Conservation (phyloP, 768 basidiomycete species). For the Amanita fuliginea region DNA sequence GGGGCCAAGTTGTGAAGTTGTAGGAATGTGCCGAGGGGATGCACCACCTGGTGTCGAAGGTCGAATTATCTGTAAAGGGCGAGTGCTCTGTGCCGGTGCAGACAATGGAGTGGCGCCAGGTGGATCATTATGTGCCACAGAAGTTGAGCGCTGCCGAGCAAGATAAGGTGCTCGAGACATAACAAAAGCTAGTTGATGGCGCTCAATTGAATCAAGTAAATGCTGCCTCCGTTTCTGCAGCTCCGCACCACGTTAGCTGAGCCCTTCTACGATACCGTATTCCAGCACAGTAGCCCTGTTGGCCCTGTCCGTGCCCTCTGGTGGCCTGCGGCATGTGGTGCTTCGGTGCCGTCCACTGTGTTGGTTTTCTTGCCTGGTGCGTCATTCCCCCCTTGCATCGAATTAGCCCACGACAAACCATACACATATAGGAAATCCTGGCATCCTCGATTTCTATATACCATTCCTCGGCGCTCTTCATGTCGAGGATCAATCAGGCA, state of each 20-base stretch:
- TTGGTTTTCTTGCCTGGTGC: conserved; percentile 42
- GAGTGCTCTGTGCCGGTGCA: conserved; percentile 24
- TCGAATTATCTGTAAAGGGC: conserved; percentile 54
- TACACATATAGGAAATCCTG: conserved; percentile 38
- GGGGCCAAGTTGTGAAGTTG: conserved; percentile 38
- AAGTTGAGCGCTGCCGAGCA: conserved; percentile 11
- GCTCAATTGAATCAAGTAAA: not conserved
- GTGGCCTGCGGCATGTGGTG: conserved; percentile 29
- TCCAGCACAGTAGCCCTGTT: conserved; percentile 25
- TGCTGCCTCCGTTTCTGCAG: conserved; percentile 23
- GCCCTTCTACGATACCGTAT: conserved; percentile 20
- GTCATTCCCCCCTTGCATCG: not conserved
- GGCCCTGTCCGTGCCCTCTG: conserved; percentile 37
- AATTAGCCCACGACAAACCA: not conserved
- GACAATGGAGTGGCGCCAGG: conserved; percentile 25
- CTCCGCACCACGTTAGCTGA: conserved; percentile 1
- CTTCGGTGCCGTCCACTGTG: conserved; percentile 18
- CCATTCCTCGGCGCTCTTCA: conserved; percentile 50
- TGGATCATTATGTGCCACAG: conserved; percentile 33
- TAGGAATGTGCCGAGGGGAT: conserved; percentile 25
- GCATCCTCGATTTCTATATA: conserved; percentile 56
- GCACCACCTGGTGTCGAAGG: conserved; percentile 37
- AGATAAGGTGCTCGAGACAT: conserved; percentile 47
- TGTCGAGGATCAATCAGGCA: conserved; percentile 18
- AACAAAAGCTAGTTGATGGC: not conserved